Evolutionary conservation across 495 filamentous ascomycete species (phyloP), one percentile per base, ranked within the genome.

Genomic region (Penicillium argentinense): DNA sequence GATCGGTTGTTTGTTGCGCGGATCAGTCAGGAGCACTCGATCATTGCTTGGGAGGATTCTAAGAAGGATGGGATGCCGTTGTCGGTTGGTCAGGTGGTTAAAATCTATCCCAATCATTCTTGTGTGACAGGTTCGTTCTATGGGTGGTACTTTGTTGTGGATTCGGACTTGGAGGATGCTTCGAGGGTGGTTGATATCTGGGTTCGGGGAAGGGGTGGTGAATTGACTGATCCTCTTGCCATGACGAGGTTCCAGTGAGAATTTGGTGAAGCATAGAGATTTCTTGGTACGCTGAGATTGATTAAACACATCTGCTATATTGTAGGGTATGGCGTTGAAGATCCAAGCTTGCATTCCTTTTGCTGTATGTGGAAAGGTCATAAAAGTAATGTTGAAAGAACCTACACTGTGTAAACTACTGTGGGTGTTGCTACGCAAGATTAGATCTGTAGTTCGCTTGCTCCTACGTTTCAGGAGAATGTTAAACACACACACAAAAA

Each of bases 41-140:
- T 71, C 47, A 40, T 71, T 16, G 33, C 50, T 6, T 68, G 64
- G 66, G 58, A 57, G 22, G 23, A 32, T 24, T 49, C 38, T 1
- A 14, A 5, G 7, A 16, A 47, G 17, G 7, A 34, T 16, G 18
- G 47, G 9, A 54, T 71, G 22, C 68, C 66, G 1, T 44, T 74
- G 32, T 23, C 25, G 4, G 42, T 74, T 22, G 73, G 72, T 9
- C 66, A 74, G 44, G 45, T 81, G 42, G 74, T 93, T 18, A 73
- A 83, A 38, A 70, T 95, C 9, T 92, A 83, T 77, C 89, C 90
- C 0, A 95, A 95, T 56, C 91, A 96, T 66, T 79, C 87, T 28
- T 95, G 91, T 57, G 85, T 93, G 40, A 80, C 88, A 4, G 85
- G 86, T 0, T 83, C 82, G 0, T 80, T 80, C 2, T 85, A 82